These are phyloP conservation scores for Dianthus caryophyllus DNA, from an alignment of 148 eudicot species.

Conservation along the genomic window DNA sequence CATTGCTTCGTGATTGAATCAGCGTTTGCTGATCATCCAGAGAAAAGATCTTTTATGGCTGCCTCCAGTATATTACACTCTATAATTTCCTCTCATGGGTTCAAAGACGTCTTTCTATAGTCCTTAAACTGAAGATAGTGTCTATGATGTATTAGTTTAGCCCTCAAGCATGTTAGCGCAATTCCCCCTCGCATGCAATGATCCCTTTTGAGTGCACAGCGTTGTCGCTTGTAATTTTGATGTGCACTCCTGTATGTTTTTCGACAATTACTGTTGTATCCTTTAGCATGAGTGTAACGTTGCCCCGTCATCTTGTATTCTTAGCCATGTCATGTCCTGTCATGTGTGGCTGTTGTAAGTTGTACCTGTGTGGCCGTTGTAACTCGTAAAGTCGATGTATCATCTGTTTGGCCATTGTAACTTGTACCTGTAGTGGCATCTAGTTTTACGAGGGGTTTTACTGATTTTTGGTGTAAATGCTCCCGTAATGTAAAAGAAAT, in stretches of 20 bases:
- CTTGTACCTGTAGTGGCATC: slow-evolving; percentile 16
- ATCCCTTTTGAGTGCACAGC: slow-evolving; percentile 8
- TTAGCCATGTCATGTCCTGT: slow-evolving; percentile 7
- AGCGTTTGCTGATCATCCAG: slow-evolving; percentile 35
- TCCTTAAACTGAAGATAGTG: slow-evolving; percentile 29
- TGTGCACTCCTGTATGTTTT: slow-evolving; percentile 10
- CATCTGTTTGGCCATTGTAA: slow-evolving; percentile 16
- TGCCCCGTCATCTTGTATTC: slow-evolving; percentile 1
- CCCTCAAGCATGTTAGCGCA: slow-evolving; percentile 12
- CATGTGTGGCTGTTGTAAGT: no score
- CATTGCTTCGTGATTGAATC: slow-evolving; percentile 44
- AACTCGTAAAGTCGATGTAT: slow-evolving; percentile 12
- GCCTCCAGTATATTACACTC: slow-evolving; percentile 31
- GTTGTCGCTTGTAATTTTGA: slow-evolving; percentile 10
- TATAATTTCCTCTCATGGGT: slow-evolving; percentile 25
- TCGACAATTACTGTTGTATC: slow-evolving; percentile 16
- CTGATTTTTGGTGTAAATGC: slow-evolving; percentile 13
- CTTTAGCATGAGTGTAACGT: slow-evolving; percentile 8
- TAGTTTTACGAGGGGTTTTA: slow-evolving; percentile 11
- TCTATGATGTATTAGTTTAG: slow-evolving; percentile 15
- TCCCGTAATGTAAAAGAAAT: slow-evolving; percentile 17
- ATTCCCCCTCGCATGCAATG: slow-evolving; percentile 3
- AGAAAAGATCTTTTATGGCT: slow-evolving; percentile 37
- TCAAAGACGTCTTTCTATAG: slow-evolving; percentile 30
- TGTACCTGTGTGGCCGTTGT: no score